Conservation (phyloP, 2,329 filamentous ascomycete genomes). For the Aspergillus brasiliensis region DNA sequence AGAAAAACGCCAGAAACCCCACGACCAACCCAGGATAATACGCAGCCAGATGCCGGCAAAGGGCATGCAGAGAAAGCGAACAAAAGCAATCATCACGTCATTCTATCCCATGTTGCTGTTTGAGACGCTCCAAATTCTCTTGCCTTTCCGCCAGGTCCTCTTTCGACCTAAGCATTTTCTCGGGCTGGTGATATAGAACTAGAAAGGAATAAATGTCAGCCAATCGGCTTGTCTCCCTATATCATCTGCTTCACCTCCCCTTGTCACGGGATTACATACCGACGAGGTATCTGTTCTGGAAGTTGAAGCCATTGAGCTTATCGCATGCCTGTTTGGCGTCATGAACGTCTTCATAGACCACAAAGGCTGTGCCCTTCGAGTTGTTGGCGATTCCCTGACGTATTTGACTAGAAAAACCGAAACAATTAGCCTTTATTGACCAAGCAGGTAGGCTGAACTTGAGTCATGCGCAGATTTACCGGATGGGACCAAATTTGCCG, state of each 20-base stretch:
- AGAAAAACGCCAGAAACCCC: constrained; percentile 44
- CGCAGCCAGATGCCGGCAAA: constrained; percentile 37
- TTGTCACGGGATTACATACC: constrained; percentile 60
- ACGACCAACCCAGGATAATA: constrained; percentile 39
- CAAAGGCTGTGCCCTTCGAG: constrained; percentile 97
- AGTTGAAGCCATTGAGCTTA: constrained; percentile 99
- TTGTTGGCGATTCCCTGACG: constrained; percentile 96
- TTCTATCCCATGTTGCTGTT: constrained; percentile 97
- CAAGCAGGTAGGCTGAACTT: constrained; percentile 11
- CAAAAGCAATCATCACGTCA: constrained; percentile 57
- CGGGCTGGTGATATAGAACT: constrained; percentile 75
- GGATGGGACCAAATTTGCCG: constrained; percentile 93
- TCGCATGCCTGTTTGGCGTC: constrained; percentile 99
- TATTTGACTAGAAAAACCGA: constrained; percentile 72
- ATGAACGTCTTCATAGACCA: constrained; percentile 99
- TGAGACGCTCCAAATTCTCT: constrained; percentile 97
- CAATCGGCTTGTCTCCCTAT: background rate
- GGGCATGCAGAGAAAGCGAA: constrained; percentile 34
- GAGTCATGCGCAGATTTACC: constrained; percentile 59
- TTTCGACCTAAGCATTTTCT: constrained; percentile 83
- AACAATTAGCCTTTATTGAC: constrained; percentile 5
- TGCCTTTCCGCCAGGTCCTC: constrained; percentile 91
- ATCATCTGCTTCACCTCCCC: background rate
- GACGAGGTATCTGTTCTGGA: constrained; percentile 98
- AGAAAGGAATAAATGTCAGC: constrained; percentile 10